Conservation (phyloP, 306 rosid genomes). For the Vicia villosa region DNA sequence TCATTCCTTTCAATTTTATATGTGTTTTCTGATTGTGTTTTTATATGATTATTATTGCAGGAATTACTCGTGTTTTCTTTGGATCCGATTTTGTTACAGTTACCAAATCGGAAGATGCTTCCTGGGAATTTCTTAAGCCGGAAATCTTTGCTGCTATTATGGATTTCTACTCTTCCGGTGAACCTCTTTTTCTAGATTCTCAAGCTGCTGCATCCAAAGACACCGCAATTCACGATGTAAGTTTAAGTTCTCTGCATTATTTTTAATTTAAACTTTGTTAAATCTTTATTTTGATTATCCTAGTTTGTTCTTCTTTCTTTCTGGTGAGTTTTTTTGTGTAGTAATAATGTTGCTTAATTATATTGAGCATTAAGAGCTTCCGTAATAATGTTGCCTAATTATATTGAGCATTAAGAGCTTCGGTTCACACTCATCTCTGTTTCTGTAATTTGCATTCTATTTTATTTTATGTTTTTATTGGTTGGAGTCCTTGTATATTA, state of each 20-base stretch:
- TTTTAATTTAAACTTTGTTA: neutral
- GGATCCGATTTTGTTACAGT: conserved; percentile 97
- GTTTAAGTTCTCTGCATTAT: conserved; percentile 12
- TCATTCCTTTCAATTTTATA: neutral
- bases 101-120: conserved; percentile 75
- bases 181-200: conserved; percentile 83
- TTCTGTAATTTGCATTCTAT: neutral
- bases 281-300: no score
- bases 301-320: neutral
- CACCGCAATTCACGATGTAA: conserved; percentile 78
- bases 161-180: conserved; percentile 92
- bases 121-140: conserved; percentile 91
- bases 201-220: conserved; percentile 79
- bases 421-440: neutral
- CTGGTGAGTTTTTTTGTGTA: neutral
- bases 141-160: conserved; percentile 88
- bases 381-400: no score
- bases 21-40: neutral
- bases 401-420: neutral
- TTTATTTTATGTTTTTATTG: neutral
- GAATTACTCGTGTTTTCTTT: conserved; percentile 69
- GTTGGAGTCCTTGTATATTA: neutral
- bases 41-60: neutral
- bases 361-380: no score
- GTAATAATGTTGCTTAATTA: neutral